phyloP scores from a whole-genome alignment of 202 grass and related monocot genomes.

The Saccharum hybrid region DNA sequence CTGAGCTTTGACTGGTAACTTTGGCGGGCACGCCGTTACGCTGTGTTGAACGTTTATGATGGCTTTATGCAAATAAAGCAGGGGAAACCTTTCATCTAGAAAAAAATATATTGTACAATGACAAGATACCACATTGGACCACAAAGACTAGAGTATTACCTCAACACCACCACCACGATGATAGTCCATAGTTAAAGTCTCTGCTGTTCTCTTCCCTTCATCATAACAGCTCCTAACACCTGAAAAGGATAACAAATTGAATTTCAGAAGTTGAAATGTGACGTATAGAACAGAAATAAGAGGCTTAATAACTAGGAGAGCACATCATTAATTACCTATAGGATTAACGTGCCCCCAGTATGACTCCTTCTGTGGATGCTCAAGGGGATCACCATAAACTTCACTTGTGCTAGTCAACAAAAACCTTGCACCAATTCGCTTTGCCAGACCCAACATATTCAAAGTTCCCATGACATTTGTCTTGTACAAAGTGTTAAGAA shows the following conservation, averaged over 20 bases:
- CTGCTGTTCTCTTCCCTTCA: constrained; percentile 82
- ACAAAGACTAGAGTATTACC: constrained; percentile 46
- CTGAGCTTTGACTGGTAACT: no score
- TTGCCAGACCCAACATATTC: constrained; percentile 90
- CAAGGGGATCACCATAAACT: constrained; percentile 89
- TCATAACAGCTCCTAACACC: constrained; percentile 95
- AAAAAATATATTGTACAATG: background rate
- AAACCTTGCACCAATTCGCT: constrained; percentile 85
- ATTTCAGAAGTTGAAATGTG: constrained; percentile 26
- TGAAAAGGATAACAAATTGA: constrained; percentile 37
- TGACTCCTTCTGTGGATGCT: constrained; percentile 85
- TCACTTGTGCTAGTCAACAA: constrained; percentile 86
- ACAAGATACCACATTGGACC: background rate
- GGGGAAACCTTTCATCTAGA: no score
- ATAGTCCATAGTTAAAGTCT: constrained; percentile 92
- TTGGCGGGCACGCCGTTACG: no score
- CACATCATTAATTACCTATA: constrained; percentile 54
- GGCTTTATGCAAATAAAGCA: no score
- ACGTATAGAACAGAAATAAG: constrained; percentile 14
- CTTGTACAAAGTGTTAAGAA: constrained; percentile 71
- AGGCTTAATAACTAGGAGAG: background rate
- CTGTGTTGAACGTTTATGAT: no score
- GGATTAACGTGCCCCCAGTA: constrained; percentile 95
- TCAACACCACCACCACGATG: constrained; percentile 74
- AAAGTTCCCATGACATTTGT: constrained; percentile 96